Base-by-base conservation (phyloP, 306 rosid species). In the Dalbergia cultrata region DNA sequence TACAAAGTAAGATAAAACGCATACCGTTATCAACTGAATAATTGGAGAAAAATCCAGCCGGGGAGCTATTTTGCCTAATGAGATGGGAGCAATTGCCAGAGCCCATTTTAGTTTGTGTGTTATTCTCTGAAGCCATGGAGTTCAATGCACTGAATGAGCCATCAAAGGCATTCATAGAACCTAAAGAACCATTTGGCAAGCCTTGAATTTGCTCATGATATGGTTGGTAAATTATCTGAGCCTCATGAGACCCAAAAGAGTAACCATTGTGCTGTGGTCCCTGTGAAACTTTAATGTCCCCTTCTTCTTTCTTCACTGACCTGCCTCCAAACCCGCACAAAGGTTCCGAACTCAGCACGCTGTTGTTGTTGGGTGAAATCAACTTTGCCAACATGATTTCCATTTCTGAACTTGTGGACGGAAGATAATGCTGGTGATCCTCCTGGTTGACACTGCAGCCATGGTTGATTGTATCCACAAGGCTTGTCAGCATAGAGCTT, bases 11-110 rank as follows among this genome's bases (percentile, higher is more conserved):
- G 34, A 37, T 17, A 33, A 21, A 72, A 47, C 26, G 5, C 68
- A 61, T 88, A 94, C 98, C 95, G 80, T 84, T 90, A 62, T 86
- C 85, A 73, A 64, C 53, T 13, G 85, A 39, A 16, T 73, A 81
- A 76, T 81, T 82, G 70, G 89, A 74, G 90, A 91, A 85, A 69
- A 95, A 80, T 13, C 80, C 92, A 53, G 97, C 84, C 6, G 98
- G 97, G 43, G 93, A 92, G 81, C 93, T 95, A 78, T 70, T 87
- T 65, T 91, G 97, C 85, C 97, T 86, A 44, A 77, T 75, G 78
- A 87, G 88, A 87, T 88, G 81, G 66, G 89, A 70, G 47, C 67
- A 82, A 88, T 87, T 88, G 49, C 71, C 77, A 8, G 75, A 72
- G 43, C 66, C 81, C 75, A 77, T 71, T 73, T 85, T 86, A 3